These are phyloP conservation scores for Zarea fungicola DNA, from an alignment of 2,329 filamentous ascomycete genomes.

Conservation along the genomic window DNA sequence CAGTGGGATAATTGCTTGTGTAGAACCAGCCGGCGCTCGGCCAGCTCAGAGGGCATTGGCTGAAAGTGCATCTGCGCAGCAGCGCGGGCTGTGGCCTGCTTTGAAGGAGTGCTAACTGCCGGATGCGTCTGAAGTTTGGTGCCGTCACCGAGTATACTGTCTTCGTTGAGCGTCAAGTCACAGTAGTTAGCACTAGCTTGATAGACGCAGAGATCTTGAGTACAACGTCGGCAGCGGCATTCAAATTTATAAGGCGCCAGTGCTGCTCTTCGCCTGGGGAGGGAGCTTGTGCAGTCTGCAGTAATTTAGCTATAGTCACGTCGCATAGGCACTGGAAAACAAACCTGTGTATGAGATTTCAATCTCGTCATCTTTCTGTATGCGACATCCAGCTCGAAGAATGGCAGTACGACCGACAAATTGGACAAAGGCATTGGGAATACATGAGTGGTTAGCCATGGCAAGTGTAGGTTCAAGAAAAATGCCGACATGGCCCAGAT, in stretches of 20 bases:
- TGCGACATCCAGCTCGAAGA: slow-evolving; percentile 44
- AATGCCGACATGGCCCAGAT: slow-evolving; percentile 47
- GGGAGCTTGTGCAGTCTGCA: slow-evolving; percentile 44
- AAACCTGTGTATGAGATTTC: slow-evolving; percentile 58
- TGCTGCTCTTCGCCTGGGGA: slow-evolving; percentile 35
- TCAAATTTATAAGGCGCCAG: slow-evolving; percentile 48
- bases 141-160: slow-evolving; percentile 34
- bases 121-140: slow-evolving; percentile 24
- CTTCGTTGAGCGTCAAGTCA: slow-evolving; percentile 35
- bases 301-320: background rate
- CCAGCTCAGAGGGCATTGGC: slow-evolving; percentile 20
- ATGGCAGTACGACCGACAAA: slow-evolving; percentile 48
- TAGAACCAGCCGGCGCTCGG: slow-evolving; percentile 21
- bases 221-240: slow-evolving; percentile 47
- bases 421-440: slow-evolving; percentile 54
- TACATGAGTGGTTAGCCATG: slow-evolving; percentile 59
- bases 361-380: slow-evolving; percentile 50
- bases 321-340: slow-evolving; percentile 15
- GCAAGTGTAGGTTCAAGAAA: slow-evolving; percentile 52
- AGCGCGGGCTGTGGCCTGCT: slow-evolving; percentile 21
- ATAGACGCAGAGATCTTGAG: slow-evolving; percentile 48
- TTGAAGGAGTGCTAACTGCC: slow-evolving; percentile 19
- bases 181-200: slow-evolving; percentile 41
- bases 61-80: slow-evolving; percentile 23
- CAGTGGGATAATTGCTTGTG: slow-evolving; percentile 21